phyloP scores from a whole-genome alignment of 73 alveolate genomes.

The Paramecium primaurelia region DNA sequence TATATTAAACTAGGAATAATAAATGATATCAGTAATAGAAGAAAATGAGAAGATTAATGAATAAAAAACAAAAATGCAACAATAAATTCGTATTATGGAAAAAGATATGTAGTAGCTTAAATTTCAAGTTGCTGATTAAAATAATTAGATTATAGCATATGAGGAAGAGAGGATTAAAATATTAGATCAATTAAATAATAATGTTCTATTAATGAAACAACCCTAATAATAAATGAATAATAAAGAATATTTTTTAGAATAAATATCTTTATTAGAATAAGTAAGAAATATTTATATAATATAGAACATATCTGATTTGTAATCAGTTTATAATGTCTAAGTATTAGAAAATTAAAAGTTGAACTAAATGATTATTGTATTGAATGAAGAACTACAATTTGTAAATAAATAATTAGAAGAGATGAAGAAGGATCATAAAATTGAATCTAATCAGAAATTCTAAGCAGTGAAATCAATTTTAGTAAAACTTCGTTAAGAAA shows the following conservation, averaged over 20 bases:
- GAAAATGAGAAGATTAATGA: slow-evolving; percentile 16
- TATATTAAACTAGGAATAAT: not conserved
- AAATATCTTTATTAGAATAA: not conserved
- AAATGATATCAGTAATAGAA: slow-evolving; percentile 1
- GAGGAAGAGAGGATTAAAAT: not conserved
- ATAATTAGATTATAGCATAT: not conserved
- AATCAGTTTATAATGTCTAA: not conserved
- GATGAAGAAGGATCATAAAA: not conserved
- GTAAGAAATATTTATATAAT: not conserved
- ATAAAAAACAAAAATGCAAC: not conserved
- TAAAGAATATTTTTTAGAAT: not conserved
- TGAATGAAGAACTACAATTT: not conserved
- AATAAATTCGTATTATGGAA: not conserved
- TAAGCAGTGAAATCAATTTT: not conserved
- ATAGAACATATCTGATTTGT: not conserved
- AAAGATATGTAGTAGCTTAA: not conserved
- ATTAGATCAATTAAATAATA: not conserved
- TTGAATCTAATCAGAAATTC: not conserved
- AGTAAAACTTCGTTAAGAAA: not conserved
- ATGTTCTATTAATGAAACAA: not conserved
- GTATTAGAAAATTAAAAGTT: slow-evolving; percentile 5
- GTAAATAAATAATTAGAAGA: not conserved
- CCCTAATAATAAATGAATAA: not conserved
- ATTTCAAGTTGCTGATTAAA: not conserved
- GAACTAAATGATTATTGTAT: not conserved